These are phyloP conservation scores for Teunomyces cretensis DNA, from an alignment of 805 yeast species.

Conservation along the genomic window DNA sequence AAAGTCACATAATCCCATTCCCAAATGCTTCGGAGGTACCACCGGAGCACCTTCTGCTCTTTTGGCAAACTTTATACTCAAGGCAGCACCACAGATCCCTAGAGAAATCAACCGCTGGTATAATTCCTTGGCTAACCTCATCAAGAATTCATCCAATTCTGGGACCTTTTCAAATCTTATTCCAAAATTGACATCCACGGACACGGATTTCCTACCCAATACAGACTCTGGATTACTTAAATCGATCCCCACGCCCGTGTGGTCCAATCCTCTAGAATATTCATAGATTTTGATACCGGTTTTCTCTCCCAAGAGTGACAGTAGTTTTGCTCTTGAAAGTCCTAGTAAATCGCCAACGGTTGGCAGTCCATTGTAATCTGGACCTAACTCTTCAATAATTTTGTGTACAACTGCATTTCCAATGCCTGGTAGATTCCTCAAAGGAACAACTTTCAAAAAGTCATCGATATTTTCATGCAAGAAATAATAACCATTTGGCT, in stretches of 20 bases:
- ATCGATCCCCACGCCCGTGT: conserved; percentile 55
- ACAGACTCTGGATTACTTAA: conserved; percentile 42
- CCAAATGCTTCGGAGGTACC: conserved; percentile 75
- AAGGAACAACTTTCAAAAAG: conserved; percentile 35
- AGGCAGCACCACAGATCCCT: conserved; percentile 50
- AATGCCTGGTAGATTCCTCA: conserved; percentile 58
- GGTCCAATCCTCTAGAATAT: conserved; percentile 68
- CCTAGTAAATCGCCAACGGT: conserved; percentile 40
- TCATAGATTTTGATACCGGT: conserved; percentile 64
- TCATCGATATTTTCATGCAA: conserved; percentile 28
- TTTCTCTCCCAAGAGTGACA: conserved; percentile 61
- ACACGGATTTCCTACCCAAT: conserved; percentile 68
- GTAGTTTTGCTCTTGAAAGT: conserved; percentile 35
- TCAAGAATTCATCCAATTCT: conserved; percentile 67
- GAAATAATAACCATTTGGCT: conserved; percentile 67
- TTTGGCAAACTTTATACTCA: conserved; percentile 65
- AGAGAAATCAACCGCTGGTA: conserved; percentile 48
- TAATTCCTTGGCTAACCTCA: conserved; percentile 59
- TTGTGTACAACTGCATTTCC: conserved; percentile 53
- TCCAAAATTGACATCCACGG: conserved; percentile 91
- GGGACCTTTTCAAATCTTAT: conserved; percentile 62
- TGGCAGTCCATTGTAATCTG: conserved; percentile 14
- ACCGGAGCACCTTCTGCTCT: conserved; percentile 68
- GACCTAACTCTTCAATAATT: conserved; percentile 33
- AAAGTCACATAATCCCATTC: conserved; percentile 79